Evolutionary conservation across 352 stramenopile genomes (phyloP), one percentile per base, ranked within the genome.

Genomic region (Phytophthora cryptogea): DNA sequence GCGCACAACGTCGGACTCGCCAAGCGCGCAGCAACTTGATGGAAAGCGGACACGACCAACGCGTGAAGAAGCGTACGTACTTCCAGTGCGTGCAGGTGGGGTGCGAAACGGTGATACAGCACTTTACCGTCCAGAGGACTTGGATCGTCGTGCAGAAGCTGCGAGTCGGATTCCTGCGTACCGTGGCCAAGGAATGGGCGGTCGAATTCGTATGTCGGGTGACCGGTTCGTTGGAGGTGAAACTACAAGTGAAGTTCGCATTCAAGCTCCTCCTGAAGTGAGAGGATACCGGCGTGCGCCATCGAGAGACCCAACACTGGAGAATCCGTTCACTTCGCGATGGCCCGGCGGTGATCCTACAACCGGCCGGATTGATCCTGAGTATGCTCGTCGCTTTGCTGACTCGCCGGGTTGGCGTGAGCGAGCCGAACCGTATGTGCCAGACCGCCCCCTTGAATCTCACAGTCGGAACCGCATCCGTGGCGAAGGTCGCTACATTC

Each of bases 401-500:
- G 54, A 72, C n/a, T 68, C 68, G 7, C 68, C 71, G 11, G 59
- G 52, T n/a, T 82, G 76, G 76, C 57, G 63, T 23, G 68, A 83
- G 35, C 64, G 60, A 31, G 65, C 59, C 0, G 55, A 70, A 20
- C 14, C 50, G 8, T 68, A 65, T 47, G n/a, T 59, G 9, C 23
- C 47, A n/a, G 57, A 72, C 5, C 51, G 42, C 13, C 31, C 63
- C 9, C 37, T 66, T 10, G 68, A 67, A 47, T 40, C 40, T 10
- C 62, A 68, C 17, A 33, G 52, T 47, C 53, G 54, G 14, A 65
- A 57, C 41, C 59, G 59, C 9, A 64, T 60, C 13, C 58, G 54
- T 39, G 35, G 41, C 36, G 50, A 76, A 45, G 59, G 43, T 7
- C 68, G 68, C 37, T 70, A 65, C 39, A 53, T 63, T 23, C 50